Base-by-base conservation (phyloP, 2,329 filamentous ascomycete species). In the Davidsoniella neocaledoniae region DNA sequence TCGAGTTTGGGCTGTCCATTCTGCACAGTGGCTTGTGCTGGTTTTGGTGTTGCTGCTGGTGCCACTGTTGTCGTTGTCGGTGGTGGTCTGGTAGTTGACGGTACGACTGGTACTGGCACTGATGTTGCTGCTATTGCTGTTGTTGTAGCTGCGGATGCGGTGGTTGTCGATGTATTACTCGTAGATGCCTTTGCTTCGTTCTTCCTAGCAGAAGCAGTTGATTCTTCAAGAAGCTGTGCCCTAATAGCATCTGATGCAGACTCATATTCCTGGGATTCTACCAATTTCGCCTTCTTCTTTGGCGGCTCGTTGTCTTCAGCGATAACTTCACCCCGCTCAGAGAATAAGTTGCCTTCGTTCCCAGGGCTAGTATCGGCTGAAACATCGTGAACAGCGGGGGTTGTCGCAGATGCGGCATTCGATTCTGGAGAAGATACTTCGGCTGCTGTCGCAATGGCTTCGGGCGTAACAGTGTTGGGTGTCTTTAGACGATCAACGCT, bases 321-420 rank as follows among this genome's bases (percentile, higher is more conserved):
- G 5, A 12, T 29, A n/a, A 23, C 25, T 10, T 53, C 46, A 14
- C 16, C 19, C 14, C 43, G 46, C 23, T 49, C 46, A 21, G 14
- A 8, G 16, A 37, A 44, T n/a, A 39, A 25, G 26, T 9, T 49
- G 8, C 16, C 45, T 45, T 86, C 81, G 49, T 81, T 75, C 49
- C 83, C 82, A 1, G 82, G 79, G 57, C 82, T 87, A 1, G 83
- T 87, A 56, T 82, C 79, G 1, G 82, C 77, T 1, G 83, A 87
- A 5, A 71, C 73, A 54, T 81, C 75, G 53, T 79, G 74, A 38
- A 79, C 71, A 36, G 73, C 74, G 1, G 85, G 82, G 0, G 85
- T 91, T 19, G 81, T 77, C 49, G 79, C 79, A 41, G 83, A 87
- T 57, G 81, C 79, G 1, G 79, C 74, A 29, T 82, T 87, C 5